Evolutionary conservation across 2,329 filamentous ascomycete genomes (phyloP).

Genomic region (Arthrobotrys megalospora): DNA sequence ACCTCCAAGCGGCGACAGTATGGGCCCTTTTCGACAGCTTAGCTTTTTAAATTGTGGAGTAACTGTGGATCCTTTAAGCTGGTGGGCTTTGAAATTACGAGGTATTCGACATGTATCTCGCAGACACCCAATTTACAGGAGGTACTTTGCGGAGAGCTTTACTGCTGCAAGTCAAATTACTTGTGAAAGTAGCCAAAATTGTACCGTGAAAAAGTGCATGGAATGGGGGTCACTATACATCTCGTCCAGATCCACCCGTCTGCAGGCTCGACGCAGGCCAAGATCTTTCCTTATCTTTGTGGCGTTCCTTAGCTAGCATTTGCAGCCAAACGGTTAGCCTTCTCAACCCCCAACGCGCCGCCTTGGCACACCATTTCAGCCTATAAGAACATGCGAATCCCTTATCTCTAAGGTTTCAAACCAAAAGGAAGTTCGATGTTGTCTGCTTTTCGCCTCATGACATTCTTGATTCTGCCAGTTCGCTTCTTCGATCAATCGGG

Average conservation of each 20-base stretch:
- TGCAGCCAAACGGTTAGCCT: conserved; percentile 39
- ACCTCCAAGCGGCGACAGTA: conserved; percentile 44
- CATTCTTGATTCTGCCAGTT: conserved; percentile 35
- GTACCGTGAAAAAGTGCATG: conserved; percentile 16
- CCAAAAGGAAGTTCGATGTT: conserved; percentile 20
- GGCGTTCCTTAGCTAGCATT: conserved; percentile 42
- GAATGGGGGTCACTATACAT: conserved; percentile 48
- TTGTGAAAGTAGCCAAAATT: conserved; percentile 2
- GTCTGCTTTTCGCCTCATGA: conserved; percentile 43
- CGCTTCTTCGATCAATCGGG: conserved; percentile 57
- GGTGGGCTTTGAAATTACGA: conserved; percentile 9
- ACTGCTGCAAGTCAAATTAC: conserved; percentile 9
- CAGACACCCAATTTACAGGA: conserved; percentile 8
- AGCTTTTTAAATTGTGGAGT: conserved; percentile 46
- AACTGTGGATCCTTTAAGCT: conserved; percentile 10
- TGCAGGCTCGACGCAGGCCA: conserved; percentile 59
- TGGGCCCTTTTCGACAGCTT: conserved; percentile 35
- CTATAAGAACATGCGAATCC: conserved; percentile 46
- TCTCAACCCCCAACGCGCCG: conserved; percentile 40
- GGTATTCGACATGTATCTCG: conserved; percentile 20
- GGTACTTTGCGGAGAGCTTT: background rate
- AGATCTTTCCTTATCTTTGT: conserved; percentile 61
- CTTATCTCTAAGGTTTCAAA: conserved; percentile 57
- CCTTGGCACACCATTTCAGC: conserved; percentile 50
- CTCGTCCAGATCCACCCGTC: conserved; percentile 53